Percentiles rank a stretch among this genome's conserved stretches.
phyloP scores from a whole-genome alignment of 192 early-diverging fungal species.

The Entomortierella chlamydospora region DNA sequence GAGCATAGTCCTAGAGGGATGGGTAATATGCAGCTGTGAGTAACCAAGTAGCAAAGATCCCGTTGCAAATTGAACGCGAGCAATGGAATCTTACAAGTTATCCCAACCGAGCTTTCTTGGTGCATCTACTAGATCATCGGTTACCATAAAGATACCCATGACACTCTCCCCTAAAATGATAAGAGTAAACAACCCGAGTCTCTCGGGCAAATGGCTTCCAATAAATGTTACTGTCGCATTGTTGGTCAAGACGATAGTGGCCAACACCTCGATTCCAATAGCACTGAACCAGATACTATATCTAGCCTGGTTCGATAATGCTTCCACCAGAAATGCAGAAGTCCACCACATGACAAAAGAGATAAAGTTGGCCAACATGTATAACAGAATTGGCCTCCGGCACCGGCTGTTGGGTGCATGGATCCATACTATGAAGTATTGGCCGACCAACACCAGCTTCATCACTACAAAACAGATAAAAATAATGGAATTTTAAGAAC shows the following conservation, averaged over 20 bases:
- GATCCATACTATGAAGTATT: conserved; percentile 43
- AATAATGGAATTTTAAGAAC: neutral
- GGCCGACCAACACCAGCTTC: conserved; percentile 37
- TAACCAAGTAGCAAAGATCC: too few relatives aligned
- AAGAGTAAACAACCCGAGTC: conserved; percentile 61
- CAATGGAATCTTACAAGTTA: conserved; percentile 28
- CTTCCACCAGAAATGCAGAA: conserved; percentile 25
- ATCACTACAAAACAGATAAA: conserved; percentile 17
- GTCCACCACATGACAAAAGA: conserved; percentile 44
- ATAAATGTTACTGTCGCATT: conserved; percentile 55
- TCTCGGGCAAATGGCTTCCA: conserved; percentile 60
- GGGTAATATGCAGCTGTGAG: too few relatives aligned
- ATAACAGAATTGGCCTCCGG: conserved; percentile 21
- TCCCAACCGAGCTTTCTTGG: conserved; percentile 57
- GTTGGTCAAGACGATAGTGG: conserved; percentile 48
- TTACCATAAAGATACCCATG: conserved; percentile 37
- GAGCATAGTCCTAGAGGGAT: conserved; percentile 35
- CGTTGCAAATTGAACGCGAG: neutral
- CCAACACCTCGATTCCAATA: conserved; percentile 53
- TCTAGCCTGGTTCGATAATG: conserved; percentile 31
- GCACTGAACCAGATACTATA: conserved; percentile 58
- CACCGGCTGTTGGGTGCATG: conserved; percentile 32
- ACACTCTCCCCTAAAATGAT: conserved; percentile 57
- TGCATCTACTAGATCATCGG: conserved; percentile 24
- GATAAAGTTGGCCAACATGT: conserved; percentile 36